phyloP scores from a whole-genome alignment of 345 rosid species.

The Barbarea vulgaris region DNA sequence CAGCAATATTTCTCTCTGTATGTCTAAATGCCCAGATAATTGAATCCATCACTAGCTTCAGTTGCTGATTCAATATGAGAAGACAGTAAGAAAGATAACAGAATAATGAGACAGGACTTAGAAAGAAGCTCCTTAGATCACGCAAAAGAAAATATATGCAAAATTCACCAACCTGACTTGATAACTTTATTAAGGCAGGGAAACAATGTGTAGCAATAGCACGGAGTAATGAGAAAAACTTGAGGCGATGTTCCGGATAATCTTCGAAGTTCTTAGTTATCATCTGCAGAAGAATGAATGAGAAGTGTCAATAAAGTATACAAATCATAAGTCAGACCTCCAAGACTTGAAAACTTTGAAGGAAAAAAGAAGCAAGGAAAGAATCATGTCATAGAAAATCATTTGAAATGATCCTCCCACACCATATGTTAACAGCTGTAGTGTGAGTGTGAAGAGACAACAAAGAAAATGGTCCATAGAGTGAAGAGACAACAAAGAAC shows the following conservation, averaged over 20 bases:
- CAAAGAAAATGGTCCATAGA: background rate
- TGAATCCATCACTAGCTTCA: constrained; percentile 97
- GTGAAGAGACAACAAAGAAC: background rate
- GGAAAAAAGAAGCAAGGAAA: background rate
- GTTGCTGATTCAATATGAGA: constrained; percentile 61
- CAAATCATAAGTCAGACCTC: constrained; percentile 1
- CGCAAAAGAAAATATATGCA: background rate
- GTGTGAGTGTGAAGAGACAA: background rate
- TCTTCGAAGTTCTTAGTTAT: constrained; percentile 98
- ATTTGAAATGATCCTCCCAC: constrained; percentile 1
- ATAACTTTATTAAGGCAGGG: constrained; percentile 84
- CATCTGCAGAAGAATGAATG: constrained; percentile 62
- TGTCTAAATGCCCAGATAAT: constrained; percentile 99
- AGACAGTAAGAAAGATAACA: constrained; percentile 5
- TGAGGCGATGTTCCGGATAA: constrained; percentile 98
- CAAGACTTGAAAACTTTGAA: background rate
- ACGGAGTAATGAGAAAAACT: constrained; percentile 95
- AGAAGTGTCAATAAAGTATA: constrained; percentile 10
- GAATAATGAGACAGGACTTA: constrained; percentile 2
- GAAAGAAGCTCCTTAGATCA: constrained; percentile 11
- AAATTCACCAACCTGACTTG: constrained; percentile 77
- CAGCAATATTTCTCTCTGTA: constrained; percentile 98
- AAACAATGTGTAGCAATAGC: constrained; percentile 97
- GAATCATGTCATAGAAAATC: background rate
- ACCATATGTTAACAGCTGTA: background rate